Base-by-base conservation (phyloP, 768 basidiomycete genomes). In the Dentipellis fragilis region DNA sequence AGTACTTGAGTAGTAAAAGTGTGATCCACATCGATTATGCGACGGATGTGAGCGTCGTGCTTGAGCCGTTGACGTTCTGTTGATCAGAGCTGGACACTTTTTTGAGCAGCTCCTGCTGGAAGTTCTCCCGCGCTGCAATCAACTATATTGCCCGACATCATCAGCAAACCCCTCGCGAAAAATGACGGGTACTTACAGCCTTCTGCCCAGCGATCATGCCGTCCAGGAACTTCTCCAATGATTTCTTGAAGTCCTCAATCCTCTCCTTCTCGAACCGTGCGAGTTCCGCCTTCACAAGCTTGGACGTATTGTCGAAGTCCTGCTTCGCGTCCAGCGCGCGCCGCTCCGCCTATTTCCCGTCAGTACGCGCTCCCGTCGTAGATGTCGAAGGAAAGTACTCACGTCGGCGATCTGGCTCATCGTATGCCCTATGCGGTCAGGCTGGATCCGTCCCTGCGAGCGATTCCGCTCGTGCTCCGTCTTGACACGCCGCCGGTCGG, bases 251-350 rank as follows among this genome's bases (percentile, higher is more conserved):
- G 67, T 98, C 95, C 49, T 91, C 88, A 22, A 98, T 79, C 45
- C 94, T 81, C 70, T 96, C 95, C 65, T 84, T 81, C 71, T 99
- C 95, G 65, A 98, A 97, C 45, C 95, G 76, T 4, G 82, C 83
- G 59, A 93, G 81, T 71, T 99, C 96, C 4, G 80, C 72, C 70
- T 98, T 98, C 62, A 93, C 84, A 17, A 96, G 73, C 60, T 87
- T 87, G 17, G 92, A 90, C 11, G 87, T 85, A 19, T 87, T 80
- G 46, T 97, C 94, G 65, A 88, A 99, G 60, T 96, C 95, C 51
- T 82, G 81, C 65, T 87, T 90, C 0, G 87, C 79, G 49, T 95
- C 92, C 46, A 89, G 69, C 4, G 87, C 84, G 17, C 85, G 81
- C 51, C 91, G 78, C 69, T 99, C 96, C 3, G 88, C 86, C 91